A percentile compares a stretch with the other conserved stretches of the same genome.
Conservation (phyloP, 192 early-diverging fungal genomes). For the Coemansia umbellata region DNA sequence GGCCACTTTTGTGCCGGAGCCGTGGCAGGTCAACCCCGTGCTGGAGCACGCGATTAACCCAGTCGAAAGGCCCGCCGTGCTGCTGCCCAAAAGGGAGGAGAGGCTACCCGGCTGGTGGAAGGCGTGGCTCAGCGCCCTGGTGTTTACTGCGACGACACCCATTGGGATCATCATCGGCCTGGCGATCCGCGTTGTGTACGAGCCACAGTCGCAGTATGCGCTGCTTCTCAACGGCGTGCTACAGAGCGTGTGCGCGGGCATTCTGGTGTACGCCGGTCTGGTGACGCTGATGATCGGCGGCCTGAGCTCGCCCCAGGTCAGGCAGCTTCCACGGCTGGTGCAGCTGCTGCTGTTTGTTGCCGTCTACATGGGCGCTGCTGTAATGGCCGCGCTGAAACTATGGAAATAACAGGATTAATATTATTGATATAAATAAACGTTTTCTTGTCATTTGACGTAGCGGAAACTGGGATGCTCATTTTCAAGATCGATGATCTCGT, state of each 20-base stretch:
- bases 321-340: constrained; percentile 7
- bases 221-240: constrained; percentile 65
- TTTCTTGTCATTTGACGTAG: constrained; percentile 12
- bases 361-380: constrained; percentile 38
- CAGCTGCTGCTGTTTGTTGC: constrained; percentile 32
- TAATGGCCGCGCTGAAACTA: constrained; percentile 36
- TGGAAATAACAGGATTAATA: no score
- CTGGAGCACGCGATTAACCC: constrained; percentile 22
- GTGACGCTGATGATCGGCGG: constrained; percentile 65
- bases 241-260: constrained; percentile 70
- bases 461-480: constrained; percentile 39
- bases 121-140: constrained; percentile 50
- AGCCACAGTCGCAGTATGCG: constrained; percentile 54
- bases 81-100: constrained; percentile 25
- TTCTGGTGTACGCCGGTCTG: constrained; percentile 69
- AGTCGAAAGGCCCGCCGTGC: constrained; percentile 1
- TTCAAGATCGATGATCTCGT: constrained; percentile 33
- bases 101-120: constrained; percentile 48
- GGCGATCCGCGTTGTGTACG: constrained; percentile 59
- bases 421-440: no score
- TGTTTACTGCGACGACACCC: constrained; percentile 69
- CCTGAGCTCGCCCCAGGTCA: constrained; percentile 51
- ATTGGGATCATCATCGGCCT: constrained; percentile 75
- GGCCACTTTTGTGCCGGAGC: constrained; percentile 46
- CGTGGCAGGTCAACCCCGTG: constrained; percentile 45